These are phyloP conservation scores for Brassica incana DNA, from an alignment of 345 rosid species.

Conservation along the genomic window DNA sequence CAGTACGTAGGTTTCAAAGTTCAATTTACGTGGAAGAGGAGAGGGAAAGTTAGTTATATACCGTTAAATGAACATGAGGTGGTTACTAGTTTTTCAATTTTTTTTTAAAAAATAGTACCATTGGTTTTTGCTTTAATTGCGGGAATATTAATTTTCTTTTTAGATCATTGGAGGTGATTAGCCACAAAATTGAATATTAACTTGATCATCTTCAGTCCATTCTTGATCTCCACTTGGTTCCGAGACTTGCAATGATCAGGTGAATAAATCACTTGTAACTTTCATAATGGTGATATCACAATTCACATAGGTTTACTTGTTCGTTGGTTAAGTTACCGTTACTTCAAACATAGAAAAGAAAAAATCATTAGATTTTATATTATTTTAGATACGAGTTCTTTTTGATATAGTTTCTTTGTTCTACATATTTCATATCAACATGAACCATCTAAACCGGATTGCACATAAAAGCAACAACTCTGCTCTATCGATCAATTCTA, in stretches of 20 bases:
- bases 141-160: constrained; percentile 17
- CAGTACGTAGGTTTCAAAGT: constrained; percentile 5
- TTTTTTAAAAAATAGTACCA: background rate
- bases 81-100: constrained; percentile 1
- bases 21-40: constrained; percentile 22
- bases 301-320: too few species aligned
- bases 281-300: too few species aligned
- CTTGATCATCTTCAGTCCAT: too few species aligned
- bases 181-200: background rate
- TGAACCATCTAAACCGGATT: background rate
- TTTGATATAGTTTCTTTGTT: too few species aligned
- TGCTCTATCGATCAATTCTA: background rate
- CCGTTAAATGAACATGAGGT: constrained; percentile 36
- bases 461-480: background rate
- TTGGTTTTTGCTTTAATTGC: constrained; percentile 39
- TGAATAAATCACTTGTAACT: background rate
- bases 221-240: too few species aligned
- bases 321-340: too few species aligned
- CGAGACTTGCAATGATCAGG: background rate
- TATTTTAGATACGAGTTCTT: background rate
- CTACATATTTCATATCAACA: too few species aligned
- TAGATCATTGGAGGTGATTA: constrained; percentile 19
- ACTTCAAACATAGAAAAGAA: too few species aligned
- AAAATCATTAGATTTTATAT: too few species aligned
- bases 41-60: constrained; percentile 23